Conservation (phyloP, 306 rosid species). For the Prunus mira region DNA sequence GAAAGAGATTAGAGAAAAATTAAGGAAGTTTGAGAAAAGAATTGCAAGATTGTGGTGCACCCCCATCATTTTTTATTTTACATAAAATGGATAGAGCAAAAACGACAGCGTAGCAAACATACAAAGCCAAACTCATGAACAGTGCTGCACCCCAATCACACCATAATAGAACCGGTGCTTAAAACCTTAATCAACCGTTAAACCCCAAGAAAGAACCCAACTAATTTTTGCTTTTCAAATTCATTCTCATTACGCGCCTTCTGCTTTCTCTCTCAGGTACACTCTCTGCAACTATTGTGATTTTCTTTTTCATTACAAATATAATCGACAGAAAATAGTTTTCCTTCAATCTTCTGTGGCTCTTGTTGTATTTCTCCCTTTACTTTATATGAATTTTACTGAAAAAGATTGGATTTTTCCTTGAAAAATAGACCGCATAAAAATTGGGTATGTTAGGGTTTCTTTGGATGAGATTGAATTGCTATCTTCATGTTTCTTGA, state of each 20-base stretch:
- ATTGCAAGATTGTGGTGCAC: too few relatives aligned
- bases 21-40: too few relatives aligned
- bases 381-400: slow-evolving; percentile 5
- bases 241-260: background rate
- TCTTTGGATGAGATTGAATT: background rate
- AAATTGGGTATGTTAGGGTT: background rate
- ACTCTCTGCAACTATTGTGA: background rate
- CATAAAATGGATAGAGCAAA: too few relatives aligned
- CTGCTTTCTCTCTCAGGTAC: background rate
- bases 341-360: background rate
- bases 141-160: background rate
- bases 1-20: too few relatives aligned
- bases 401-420: background rate
- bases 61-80: too few relatives aligned
- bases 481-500: background rate
- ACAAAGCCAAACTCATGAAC: too few relatives aligned
- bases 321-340: background rate
- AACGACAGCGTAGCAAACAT: too few relatives aligned
- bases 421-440: background rate
- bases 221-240: background rate
- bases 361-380: background rate
- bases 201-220: background rate
- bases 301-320: background rate
- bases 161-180: background rate
- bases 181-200: background rate